phyloP scores from a whole-genome alignment of 2,329 filamentous ascomycete species.

The Phyllosticta ampelicida region DNA sequence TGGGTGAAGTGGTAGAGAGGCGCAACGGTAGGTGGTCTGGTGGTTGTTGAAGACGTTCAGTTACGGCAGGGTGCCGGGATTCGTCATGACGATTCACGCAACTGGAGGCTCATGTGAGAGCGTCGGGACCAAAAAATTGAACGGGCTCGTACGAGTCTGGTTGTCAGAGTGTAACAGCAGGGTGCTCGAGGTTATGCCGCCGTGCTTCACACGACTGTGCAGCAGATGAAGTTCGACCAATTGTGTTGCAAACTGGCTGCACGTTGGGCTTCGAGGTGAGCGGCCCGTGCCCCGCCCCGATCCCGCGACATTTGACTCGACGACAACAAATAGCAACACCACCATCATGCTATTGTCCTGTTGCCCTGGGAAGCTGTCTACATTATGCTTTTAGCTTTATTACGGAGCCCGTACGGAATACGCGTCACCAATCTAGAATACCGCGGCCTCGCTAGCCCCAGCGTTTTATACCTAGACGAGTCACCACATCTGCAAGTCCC shows the following conservation, averaged over 20 bases:
- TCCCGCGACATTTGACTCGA: not conserved
- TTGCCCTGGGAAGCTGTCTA: not conserved
- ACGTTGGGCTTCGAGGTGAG: not conserved
- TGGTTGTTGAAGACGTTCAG: not conserved
- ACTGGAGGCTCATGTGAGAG: not conserved
- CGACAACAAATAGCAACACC: not conserved
- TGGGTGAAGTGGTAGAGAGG: not conserved
- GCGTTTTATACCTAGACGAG: not conserved
- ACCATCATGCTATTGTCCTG: not conserved
- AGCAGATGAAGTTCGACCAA: not conserved
- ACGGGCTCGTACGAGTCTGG: not conserved
- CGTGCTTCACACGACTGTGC: not conserved
- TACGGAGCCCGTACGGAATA: not conserved
- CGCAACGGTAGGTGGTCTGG: too few species aligned
- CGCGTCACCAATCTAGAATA: too few species aligned
- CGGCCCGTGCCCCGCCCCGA: not conserved
- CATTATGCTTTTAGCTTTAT: not conserved
- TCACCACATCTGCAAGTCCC: not conserved
- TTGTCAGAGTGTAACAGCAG: not conserved
- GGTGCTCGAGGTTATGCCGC: not conserved
- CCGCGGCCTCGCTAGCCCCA: too few species aligned
- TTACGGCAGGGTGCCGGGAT: not conserved
- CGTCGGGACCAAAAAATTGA: not conserved
- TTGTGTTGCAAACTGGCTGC: not conserved
- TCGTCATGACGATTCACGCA: not conserved